Conservation (phyloP, 805 yeast species). For the Osmozyma mogii region DNA sequence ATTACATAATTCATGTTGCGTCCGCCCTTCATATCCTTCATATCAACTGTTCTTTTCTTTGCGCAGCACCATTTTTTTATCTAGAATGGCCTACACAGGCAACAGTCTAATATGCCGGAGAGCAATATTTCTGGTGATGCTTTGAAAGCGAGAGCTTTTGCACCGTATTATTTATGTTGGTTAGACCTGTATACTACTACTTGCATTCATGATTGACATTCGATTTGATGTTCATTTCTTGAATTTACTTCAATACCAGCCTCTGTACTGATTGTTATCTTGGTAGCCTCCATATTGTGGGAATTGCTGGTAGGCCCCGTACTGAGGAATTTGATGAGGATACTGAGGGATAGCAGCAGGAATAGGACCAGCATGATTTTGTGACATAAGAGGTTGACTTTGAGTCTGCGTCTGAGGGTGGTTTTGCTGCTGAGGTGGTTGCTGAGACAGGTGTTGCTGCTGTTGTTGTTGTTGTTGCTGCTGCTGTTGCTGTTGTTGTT, state of each 20-base stretch:
- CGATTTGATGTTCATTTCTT: no score
- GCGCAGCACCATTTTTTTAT: no score
- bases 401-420: constrained; percentile 5
- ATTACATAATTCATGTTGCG: no score
- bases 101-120: no score
- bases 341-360: constrained; percentile 15
- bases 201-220: no score
- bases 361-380: constrained; percentile 10
- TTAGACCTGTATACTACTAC: no score
- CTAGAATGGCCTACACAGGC: no score
- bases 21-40: no score
- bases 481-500: constrained; percentile 13
- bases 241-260: constrained; percentile 30
- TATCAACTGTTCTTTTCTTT: no score
- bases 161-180: no score
- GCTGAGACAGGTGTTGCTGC: constrained; percentile 7
- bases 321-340: constrained; percentile 36
- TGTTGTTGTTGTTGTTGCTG: constrained; percentile 9
- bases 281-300: constrained; percentile 41
- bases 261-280: constrained; percentile 35
- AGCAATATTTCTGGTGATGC: no score
- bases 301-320: constrained; percentile 40
- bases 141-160: no score
- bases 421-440: constrained; percentile 17
- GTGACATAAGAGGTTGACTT: constrained; percentile 9